Percentiles rank a stretch among this genome's conserved stretches.
Evolutionary conservation across 768 basidiomycete genomes (phyloP).

Genomic region (Leccinum boreale): DNA sequence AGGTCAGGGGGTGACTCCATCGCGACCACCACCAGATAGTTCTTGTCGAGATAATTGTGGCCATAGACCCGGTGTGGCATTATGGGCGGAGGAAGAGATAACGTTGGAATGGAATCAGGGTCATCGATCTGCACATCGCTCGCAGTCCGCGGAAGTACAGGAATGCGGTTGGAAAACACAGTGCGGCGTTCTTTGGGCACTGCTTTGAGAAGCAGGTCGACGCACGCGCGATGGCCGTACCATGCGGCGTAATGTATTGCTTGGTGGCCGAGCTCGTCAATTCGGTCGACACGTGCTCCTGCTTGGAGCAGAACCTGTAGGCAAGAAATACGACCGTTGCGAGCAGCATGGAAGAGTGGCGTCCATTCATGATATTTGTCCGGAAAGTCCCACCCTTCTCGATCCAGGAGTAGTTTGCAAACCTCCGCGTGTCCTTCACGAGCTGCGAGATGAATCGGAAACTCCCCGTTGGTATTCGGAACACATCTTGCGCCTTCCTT

Average conservation of each 20-base stretch:
- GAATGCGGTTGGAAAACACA: constrained; percentile 17
- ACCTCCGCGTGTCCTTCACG: constrained; percentile 87
- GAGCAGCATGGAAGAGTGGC: constrained; percentile 91
- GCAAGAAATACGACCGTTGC: constrained; percentile 75
- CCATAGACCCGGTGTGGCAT: constrained; percentile 98
- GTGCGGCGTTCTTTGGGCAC: constrained; percentile 19
- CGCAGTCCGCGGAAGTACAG: constrained; percentile 25
- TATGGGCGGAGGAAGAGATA: constrained; percentile 96
- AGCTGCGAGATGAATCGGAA: constrained; percentile 94
- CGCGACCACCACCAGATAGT: constrained; percentile 80
- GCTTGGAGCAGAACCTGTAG: constrained; percentile 77
- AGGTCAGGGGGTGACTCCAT: constrained; percentile 57
- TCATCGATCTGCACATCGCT: constrained; percentile 53
- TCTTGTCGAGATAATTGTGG: constrained; percentile 90
- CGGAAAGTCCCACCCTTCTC: constrained; percentile 77
- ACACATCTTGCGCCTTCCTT: constrained; percentile 72
- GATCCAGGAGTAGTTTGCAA: constrained; percentile 69
- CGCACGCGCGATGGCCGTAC: constrained; percentile 81
- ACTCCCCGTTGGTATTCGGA: constrained; percentile 94
- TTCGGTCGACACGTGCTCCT: constrained; percentile 68
- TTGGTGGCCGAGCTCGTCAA: constrained; percentile 81
- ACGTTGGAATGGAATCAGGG: constrained; percentile 87
- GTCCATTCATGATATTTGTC: constrained; percentile 99
- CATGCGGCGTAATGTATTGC: constrained; percentile 95
- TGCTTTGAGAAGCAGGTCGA: constrained; percentile 53